These are phyloP conservation scores for Tricholoma flavovirens DNA, from an alignment of 768 basidiomycete genomes.

Conservation along the genomic window DNA sequence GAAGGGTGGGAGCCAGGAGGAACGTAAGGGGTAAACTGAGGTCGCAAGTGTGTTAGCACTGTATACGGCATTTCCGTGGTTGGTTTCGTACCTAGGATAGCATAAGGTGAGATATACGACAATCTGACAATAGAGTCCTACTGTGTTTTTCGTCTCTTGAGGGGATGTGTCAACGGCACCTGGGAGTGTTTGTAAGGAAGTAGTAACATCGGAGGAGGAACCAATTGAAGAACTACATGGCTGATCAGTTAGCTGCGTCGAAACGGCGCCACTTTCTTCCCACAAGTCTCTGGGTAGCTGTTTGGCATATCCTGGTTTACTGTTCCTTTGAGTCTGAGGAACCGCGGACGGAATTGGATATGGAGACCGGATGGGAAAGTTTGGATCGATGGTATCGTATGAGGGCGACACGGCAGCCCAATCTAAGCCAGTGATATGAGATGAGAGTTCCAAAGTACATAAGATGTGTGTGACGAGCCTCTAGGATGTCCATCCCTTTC, in stretches of 20 bases:
- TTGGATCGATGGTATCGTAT: conserved; percentile 9
- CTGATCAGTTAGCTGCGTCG: not conserved
- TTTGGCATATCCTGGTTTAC: conserved; percentile 14
- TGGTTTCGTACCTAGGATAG: not conserved
- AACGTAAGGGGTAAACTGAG: not conserved
- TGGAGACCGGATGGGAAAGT: conserved; percentile 18
- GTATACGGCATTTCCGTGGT: not conserved
- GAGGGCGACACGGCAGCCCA: conserved; percentile 13
- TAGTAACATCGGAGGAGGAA: not conserved
- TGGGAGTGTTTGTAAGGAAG: not conserved
- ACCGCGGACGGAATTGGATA: conserved; percentile 21
- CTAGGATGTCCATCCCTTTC: conserved; percentile 6
- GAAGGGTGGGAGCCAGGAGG: not conserved
- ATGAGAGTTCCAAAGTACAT: not conserved
- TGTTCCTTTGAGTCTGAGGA: conserved; percentile 8
- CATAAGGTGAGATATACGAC: not conserved
- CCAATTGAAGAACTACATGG: not conserved
- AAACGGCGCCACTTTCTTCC: not conserved
- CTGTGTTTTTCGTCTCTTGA: not conserved
- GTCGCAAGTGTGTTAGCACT: not conserved
- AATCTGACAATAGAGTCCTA: not conserved
- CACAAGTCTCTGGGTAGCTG: conserved; percentile 5
- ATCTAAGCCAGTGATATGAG: conserved; percentile 1
- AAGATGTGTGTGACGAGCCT: conserved; percentile 1
- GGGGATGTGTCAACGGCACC: not conserved